Conservation (phyloP, 371 early-diverging fungal species). For the Lichtheimia corymbifera region DNA sequence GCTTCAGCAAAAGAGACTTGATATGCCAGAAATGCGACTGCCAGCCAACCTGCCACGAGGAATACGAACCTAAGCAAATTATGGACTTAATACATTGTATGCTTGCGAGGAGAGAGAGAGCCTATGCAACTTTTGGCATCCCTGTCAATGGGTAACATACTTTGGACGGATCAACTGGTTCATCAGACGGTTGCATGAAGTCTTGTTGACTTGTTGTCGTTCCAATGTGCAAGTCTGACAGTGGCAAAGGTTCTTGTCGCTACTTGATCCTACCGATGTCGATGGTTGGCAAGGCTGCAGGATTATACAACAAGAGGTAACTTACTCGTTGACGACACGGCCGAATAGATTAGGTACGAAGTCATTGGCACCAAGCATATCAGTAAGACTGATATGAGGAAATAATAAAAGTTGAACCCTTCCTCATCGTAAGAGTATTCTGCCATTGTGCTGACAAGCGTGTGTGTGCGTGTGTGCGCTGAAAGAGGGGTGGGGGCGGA, state of each 20-base stretch:
- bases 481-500: too few relatives aligned
- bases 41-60: conserved; percentile 75
- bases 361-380: conserved; percentile 84
- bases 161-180: conserved; percentile 17
- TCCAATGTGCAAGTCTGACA: conserved; percentile 29
- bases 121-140: background rate
- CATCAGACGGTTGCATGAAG: conserved; percentile 12
- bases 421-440: conserved; percentile 93
- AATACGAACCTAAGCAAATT: conserved; percentile 43
- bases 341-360: conserved; percentile 46
- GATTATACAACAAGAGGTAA: conserved; percentile 1
- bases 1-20: conserved; percentile 72
- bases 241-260: conserved; percentile 17
- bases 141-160: conserved; percentile 3
- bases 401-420: conserved; percentile 94
- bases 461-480: too few relatives aligned
- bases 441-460: conserved; percentile 31
- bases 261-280: conserved; percentile 6
- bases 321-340: conserved; percentile 50
- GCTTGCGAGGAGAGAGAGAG: too few relatives aligned
- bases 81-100: background rate
- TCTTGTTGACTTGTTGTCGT: conserved; percentile 12
- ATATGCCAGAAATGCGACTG: conserved; percentile 76
- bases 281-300: background rate
- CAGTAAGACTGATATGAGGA: conserved; percentile 80